Evolutionary conservation across 139 green algal species (phyloP), one percentile per base, ranked within the genome.

Genomic region (Desmodesmus armatus): DNA sequence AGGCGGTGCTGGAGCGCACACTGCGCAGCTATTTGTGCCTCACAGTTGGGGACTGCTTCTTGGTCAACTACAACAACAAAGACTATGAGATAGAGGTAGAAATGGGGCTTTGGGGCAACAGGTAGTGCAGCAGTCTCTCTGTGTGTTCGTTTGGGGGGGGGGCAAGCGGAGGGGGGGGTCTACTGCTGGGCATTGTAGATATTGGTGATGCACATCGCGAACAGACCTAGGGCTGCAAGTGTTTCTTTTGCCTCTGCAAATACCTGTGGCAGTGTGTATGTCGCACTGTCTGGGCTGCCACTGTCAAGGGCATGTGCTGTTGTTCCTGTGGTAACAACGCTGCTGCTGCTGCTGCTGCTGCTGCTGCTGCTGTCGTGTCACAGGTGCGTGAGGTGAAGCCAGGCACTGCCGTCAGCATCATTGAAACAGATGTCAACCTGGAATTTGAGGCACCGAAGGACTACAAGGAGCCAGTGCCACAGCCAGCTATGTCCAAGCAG

Each of bases 381-480:
- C 69, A 90, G 83, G 83, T 98, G 51, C 78, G 92, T 3, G 94
- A 97, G 83, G 91, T 93, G n/a, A 96, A 96, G 87, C 97, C 97
- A 6, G 85, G 55, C 1, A 69, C 89, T 17, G 97, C 97, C 17
- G 96, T 99, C 53, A 98, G 94, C 9, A 97, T 99, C 44, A 96
- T 99, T 27, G 97, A 99, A 85, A 99, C 97, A 1, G 97, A 99
- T 90, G 97, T 94, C 87, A 90, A 98, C 78, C 92, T 98, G 4
- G 97, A 99, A 72, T 99, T 99, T 94, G 97, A 97, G 70, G 94
- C 97, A 13, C 97, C 97, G 1, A 94, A 99, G 76, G 97, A 99
- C 84, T 99, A 98, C 87, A 94, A 96, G 63, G 96, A 99, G 90
- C 96, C 97, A 83, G 27, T 60, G 29, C 51, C n/a, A 49, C 43